phyloP scores from a whole-genome alignment of 768 basidiomycete genomes.

The Rhodotorula babjevae region DNA sequence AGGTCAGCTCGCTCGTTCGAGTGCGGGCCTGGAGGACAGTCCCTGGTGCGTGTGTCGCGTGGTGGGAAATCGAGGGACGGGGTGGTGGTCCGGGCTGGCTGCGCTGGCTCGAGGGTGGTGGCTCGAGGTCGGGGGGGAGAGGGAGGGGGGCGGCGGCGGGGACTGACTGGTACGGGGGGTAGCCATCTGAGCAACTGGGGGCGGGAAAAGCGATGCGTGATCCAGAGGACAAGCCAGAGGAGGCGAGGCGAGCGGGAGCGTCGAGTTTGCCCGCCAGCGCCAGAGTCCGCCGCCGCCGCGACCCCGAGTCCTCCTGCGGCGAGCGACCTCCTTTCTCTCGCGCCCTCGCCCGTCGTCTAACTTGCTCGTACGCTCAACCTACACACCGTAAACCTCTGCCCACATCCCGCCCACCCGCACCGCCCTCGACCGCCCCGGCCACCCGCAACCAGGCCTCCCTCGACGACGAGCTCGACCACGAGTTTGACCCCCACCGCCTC shows the following conservation, averaged over 20 bases:
- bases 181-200: neutral
- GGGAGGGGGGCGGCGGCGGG: neutral
- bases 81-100: neutral
- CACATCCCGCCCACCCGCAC: neutral
- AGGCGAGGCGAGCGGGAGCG: neutral
- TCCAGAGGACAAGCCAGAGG: neutral
- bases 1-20: neutral
- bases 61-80: neutral
- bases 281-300: neutral
- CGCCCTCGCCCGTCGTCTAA: constrained; percentile 3
- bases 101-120: too few species aligned
- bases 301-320: neutral
- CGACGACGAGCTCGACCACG: neutral
- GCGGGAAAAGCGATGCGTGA: neutral
- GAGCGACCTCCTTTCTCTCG: constrained; percentile 1
- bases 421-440: neutral
- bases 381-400: neutral
- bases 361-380: neutral
- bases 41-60: too few species aligned
- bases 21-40: neutral
- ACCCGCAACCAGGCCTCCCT: neutral
- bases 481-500: neutral
- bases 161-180: constrained; percentile 22
- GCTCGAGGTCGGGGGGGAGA: neutral
- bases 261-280: neutral